phyloP scores from a whole-genome alignment of 2,329 filamentous ascomycete genomes.

The Clarireedia paspali region DNA sequence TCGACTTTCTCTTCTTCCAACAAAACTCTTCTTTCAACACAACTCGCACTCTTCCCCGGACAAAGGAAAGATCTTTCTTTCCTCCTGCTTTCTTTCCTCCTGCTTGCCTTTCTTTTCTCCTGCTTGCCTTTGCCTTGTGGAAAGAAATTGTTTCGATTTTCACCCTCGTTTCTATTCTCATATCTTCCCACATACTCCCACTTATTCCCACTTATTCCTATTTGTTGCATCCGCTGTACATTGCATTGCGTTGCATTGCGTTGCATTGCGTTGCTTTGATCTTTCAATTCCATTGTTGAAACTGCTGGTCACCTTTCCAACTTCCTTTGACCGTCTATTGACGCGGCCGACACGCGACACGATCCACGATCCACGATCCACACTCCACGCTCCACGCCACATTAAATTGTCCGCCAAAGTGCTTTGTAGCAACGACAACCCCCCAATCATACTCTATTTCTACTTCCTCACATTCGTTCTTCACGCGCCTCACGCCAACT shows the following conservation, averaged over 20 bases:
- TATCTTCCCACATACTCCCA: too few relatives aligned
- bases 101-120: neutral
- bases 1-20: neutral
- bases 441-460: neutral
- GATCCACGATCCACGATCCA: neutral
- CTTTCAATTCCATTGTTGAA: neutral
- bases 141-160: neutral
- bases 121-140: too few relatives aligned
- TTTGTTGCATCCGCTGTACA: too few relatives aligned
- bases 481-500: neutral
- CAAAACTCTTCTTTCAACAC: neutral
- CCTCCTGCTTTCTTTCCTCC: too few relatives aligned
- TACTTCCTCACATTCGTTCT: slow-evolving; percentile 2
- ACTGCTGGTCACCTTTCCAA: neutral
- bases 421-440: neutral
- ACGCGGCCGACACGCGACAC: too few relatives aligned
- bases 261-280: neutral
- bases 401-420: neutral
- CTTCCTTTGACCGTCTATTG: too few relatives aligned
- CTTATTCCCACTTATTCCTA: too few relatives aligned
- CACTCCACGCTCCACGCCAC: neutral
- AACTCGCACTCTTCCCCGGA: too few relatives aligned
- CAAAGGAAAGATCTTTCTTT: too few relatives aligned
- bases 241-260: too few relatives aligned
- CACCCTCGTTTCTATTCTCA: neutral